These are phyloP conservation scores for Arxiozyma slooffiae DNA, from an alignment of 1,139 yeast genomes.

Conservation along the genomic window DNA sequence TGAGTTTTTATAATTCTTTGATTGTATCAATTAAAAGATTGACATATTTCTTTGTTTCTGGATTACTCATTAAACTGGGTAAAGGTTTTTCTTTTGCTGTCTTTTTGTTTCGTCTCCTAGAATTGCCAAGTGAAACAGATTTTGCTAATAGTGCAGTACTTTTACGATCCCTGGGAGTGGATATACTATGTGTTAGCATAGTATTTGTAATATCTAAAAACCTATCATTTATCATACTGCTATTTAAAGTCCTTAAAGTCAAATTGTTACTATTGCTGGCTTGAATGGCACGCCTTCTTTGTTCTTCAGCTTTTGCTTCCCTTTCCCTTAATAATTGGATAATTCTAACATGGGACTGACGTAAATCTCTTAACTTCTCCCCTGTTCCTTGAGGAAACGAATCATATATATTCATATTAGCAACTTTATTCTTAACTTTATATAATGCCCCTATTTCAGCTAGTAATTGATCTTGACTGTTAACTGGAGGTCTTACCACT, in stretches of 20 bases:
- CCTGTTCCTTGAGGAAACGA: no score
- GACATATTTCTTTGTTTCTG: slow-evolving; percentile 3
- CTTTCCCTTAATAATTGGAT: slow-evolving; percentile 43
- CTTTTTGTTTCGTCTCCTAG: neutral
- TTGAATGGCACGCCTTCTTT: slow-evolving; percentile 11
- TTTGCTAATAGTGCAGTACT: neutral
- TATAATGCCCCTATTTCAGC: slow-evolving; percentile 73
- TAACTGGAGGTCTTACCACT: slow-evolving; percentile 44
- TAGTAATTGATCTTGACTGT: slow-evolving; percentile 70
- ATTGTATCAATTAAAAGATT: slow-evolving; percentile 2
- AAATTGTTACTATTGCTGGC: slow-evolving; percentile 6
- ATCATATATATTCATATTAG: no score
- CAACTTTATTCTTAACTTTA: slow-evolving; percentile 61
- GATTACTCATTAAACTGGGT: slow-evolving; percentile 3
- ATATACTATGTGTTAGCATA: neutral
- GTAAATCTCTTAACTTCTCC: slow-evolving; percentile 44
- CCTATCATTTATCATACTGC: slow-evolving; percentile 1
- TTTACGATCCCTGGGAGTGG: neutral
- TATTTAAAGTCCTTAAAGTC: slow-evolving; percentile 4
- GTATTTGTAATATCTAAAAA: no score
- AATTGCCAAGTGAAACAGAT: neutral
- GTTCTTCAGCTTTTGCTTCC: slow-evolving; percentile 12
- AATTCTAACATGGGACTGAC: slow-evolving; percentile 49
- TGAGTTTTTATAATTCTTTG: neutral
- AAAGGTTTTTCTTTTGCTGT: neutral